Base-by-base conservation (phyloP, 345 rosid genomes). In the Erucastrum elatum region DNA sequence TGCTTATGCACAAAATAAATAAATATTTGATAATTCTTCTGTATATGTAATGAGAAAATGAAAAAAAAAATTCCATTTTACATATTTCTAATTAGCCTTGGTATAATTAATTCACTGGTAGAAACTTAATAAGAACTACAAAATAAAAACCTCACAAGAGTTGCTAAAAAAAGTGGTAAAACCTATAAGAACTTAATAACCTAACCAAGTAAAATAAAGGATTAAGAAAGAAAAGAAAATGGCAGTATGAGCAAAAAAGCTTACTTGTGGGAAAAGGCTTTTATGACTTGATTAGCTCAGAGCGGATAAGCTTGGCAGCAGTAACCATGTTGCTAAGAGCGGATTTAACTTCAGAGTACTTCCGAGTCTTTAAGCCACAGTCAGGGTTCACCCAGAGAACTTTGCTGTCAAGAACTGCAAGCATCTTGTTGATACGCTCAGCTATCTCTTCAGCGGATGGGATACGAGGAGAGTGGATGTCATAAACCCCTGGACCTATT, bases 311-410 rank as follows among this genome's bases (percentile, higher is more conserved):
- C 82, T 88, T 88, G 74, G 91, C 86, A 39, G 89, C 88, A 16
- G 84, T 75, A 75, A 88, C 91, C 91, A 86, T 88, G 85, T 86
- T 85, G 55, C 71, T 72, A 67, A 88, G 87, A 25, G 91, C 88
- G 1, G 87, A 85, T 81, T 86, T 85, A 67, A 88, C 91, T 76
- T 88, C 91, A 2, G 82, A 8, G 71, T 88, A 88, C 73, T 88
- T 88, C 64, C 88, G 85, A 3, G 88, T 88, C 84, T 88, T 88
- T 67, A 88, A 86, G 59, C 91, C 89, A 66, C 91, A 88, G 76
- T 88, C 89, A 41, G 89, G 91, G 86, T 86, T 88, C 56, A 88
- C 91, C 91, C 91, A 88, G 68, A 88, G 83, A 78, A 88, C 78
- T 81, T 84, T 85, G 68, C 72, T 88, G 75, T 86, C 89, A 17